Base-by-base conservation (phyloP, 768 basidiomycete species). In the Psilocybe sp. region DNA sequence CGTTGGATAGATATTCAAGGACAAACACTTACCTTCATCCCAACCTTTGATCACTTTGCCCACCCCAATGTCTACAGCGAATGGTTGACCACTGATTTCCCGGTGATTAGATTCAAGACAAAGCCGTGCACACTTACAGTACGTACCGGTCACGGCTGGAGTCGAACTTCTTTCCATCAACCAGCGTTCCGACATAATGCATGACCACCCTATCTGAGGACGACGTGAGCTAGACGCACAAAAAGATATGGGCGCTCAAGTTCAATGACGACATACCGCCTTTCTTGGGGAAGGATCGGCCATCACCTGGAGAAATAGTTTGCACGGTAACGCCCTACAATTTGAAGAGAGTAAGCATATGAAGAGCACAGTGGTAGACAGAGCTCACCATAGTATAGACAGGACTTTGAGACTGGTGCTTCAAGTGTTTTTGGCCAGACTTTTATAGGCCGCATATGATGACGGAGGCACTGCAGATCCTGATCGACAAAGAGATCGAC, bases 31-130 rank as follows among this genome's bases (percentile, higher is more conserved):
- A 85, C 92, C 92, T 66, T 92, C 89, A 61, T 93, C 92, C 92
- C 91, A 94, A 31, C 92, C 89, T 62, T 77, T 86, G 70, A 95
- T 93, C 42, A 95, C 92, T 62, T 85, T 83, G 7, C 89, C 87
- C 15, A 82, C 72, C 39, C 92, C 89, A 55, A 92, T 92, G 62
- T 79, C 61, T 3, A 87, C 89, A 53, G 67, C 59, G 64, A 93
- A 92, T 1, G 89, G 79, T 0, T 3, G 2, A 0, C 73, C 71
- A 36, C 90, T 89, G 65, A 32, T 37, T 28, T 52, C 16, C 16
- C 2, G 37, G 50, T 49, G 16, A 19, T 42, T 14, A 45, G 6
- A 8, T 12, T 5, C 39, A 16, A 18, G 44, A 41, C 10, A 19
- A 44, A 38, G 37, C 23, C 19, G 5, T 14, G 19, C 14, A 49